Percentiles rank a stretch among this genome's conserved stretches.
Conservation (phyloP, 768 basidiomycete species). For the Auricularia cornea region DNA sequence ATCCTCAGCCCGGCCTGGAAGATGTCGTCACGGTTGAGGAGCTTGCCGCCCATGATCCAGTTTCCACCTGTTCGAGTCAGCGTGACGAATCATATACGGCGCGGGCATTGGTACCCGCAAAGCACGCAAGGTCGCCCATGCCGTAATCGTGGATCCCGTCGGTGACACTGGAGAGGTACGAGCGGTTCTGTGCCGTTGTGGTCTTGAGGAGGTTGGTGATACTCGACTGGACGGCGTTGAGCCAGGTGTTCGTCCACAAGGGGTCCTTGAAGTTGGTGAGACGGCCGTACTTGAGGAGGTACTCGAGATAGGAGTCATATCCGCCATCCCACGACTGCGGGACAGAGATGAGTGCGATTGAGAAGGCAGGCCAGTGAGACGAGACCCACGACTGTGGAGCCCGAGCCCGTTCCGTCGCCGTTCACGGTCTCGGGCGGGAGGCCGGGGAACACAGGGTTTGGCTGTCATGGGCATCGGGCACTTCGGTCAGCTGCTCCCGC, state of each 20-base stretch:
- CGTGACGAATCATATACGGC: no score
- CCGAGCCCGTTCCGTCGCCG: constrained; percentile 41
- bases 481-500: no score
- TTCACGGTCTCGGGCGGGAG: constrained; percentile 54
- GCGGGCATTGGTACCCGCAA: constrained; percentile 41
- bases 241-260: constrained; percentile 60
- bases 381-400: constrained; percentile 43
- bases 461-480: no score
- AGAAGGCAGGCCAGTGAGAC: background rate
- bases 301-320: constrained; percentile 71
- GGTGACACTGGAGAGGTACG: constrained; percentile 53
- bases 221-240: constrained; percentile 61
- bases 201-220: constrained; percentile 49
- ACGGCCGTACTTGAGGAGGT: constrained; percentile 63
- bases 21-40: constrained; percentile 64
- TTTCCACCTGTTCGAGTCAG: constrained; percentile 54
- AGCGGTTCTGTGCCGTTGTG: constrained; percentile 53
- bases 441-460: constrained; percentile 23
- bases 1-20: constrained; percentile 51
- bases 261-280: constrained; percentile 52
- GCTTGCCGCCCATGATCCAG: constrained; percentile 61
- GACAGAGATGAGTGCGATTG: background rate
- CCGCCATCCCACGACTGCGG: constrained; percentile 55
- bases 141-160: constrained; percentile 33
- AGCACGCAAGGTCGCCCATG: constrained; percentile 66